Percentiles rank a stretch among this genome's conserved stretches.
Conservation (phyloP, 1,284 basidiomycete species). For the Rhodotorula mucilaginosa region DNA sequence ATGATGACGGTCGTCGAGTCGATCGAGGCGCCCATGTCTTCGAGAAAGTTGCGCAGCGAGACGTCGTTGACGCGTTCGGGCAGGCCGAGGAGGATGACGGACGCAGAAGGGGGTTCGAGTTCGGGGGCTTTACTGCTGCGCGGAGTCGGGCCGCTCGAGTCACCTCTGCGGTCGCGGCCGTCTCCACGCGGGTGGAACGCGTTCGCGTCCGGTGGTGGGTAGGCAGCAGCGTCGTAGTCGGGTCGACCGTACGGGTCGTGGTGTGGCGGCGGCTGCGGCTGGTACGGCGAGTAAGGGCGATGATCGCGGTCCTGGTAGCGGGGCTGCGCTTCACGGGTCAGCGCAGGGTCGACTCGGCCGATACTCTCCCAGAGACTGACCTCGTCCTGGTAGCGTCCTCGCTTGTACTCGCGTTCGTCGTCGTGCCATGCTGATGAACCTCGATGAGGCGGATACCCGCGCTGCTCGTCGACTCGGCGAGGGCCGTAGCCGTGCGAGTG, state of each 20-base stretch:
- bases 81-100: constrained; percentile 44
- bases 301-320: constrained; percentile 5
- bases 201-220: not conserved
- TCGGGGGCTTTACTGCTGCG: constrained; percentile 20
- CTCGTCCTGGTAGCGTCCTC: constrained; percentile 27
- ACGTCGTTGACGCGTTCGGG: constrained; percentile 35
- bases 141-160: not conserved
- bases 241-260: constrained; percentile 1
- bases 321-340: not conserved
- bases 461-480: not conserved
- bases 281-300: not conserved
- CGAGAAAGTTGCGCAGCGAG: constrained; percentile 37
- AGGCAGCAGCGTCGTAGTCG: not conserved
- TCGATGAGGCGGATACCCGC: not conserved
- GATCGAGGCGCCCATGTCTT: constrained; percentile 45
- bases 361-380: not conserved
- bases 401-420: constrained; percentile 21
- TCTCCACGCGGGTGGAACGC: not conserved
- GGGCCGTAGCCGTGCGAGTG: not conserved
- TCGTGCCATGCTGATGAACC: constrained; percentile 8
- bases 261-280: not conserved
- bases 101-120: constrained; percentile 34
- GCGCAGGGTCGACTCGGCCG: not conserved
- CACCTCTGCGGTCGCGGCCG: not conserved
- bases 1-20: constrained; percentile 77